Conservation (phyloP, 1,284 basidiomycete species). For the Ustilago tritici region DNA sequence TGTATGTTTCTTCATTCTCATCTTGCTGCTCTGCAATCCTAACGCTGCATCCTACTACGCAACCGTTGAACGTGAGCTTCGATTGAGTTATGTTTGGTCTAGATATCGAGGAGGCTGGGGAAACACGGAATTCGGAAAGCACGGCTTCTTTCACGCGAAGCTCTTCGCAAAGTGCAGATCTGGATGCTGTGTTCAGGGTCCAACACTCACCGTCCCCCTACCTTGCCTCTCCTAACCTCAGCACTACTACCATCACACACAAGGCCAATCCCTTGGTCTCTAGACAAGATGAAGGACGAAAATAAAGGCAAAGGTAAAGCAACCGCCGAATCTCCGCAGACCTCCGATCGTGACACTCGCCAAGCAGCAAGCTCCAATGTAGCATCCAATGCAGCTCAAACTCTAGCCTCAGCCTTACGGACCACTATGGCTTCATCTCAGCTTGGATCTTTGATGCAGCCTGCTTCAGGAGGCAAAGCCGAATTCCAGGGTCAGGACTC, state of each 20-base stretch:
- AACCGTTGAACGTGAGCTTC: not conserved
- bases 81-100: not conserved
- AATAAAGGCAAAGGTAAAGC: conserved; percentile 34
- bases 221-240: not conserved
- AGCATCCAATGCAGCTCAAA: conserved; percentile 19
- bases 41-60: not conserved
- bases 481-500: not conserved
- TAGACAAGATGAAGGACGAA: conserved; percentile 21
- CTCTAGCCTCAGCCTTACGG: conserved; percentile 26
- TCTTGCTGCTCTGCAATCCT: not conserved
- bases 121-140: conserved; percentile 3
- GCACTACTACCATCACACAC: not conserved
- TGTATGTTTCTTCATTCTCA: conserved; percentile 4
- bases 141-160: conserved; percentile 18
- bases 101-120: no score
- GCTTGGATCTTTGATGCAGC: conserved; percentile 31
- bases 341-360: not conserved
- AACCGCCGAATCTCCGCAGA: not conserved
- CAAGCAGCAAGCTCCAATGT: not conserved
- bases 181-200: not conserved
- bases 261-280: not conserved
- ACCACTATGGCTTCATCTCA: conserved; percentile 32
- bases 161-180: conserved; percentile 2
- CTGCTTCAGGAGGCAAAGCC: conserved; percentile 22
- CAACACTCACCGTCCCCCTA: not conserved